Evolutionary conservation across 1,284 basidiomycete genomes (phyloP).

Genomic region (Apiotrichum laibachii): DNA sequence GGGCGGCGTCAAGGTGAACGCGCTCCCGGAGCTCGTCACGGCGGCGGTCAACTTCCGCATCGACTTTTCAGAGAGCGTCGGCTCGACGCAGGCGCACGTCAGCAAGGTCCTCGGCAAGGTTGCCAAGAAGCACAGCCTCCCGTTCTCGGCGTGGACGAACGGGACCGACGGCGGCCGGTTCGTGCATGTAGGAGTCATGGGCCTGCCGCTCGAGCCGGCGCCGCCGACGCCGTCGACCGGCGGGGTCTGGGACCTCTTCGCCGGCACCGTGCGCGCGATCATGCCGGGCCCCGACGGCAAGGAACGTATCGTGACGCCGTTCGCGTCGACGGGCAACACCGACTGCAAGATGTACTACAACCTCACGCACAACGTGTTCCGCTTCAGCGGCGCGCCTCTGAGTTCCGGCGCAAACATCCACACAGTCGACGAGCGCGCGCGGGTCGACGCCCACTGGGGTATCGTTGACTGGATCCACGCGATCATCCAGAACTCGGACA

Average conservation of each 20-base stretch:
- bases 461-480: conserved; percentile 48
- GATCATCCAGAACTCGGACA: conserved; percentile 47
- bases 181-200: conserved; percentile 40
- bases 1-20: conserved; percentile 44
- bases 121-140: conserved; percentile 35
- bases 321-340: conserved; percentile 28
- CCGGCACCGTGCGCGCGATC: conserved; percentile 45
- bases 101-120: conserved; percentile 26
- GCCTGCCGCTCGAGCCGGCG: conserved; percentile 47
- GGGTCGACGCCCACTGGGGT: conserved; percentile 34
- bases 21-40: conserved; percentile 40
- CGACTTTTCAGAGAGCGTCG: conserved; percentile 44
- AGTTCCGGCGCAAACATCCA: conserved; percentile 27
- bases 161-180: conserved; percentile 20
- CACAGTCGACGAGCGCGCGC: conserved; percentile 46
- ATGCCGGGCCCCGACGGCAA: conserved; percentile 36
- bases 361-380: conserved; percentile 46
- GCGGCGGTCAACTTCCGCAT: conserved; percentile 49
- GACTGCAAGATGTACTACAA: conserved; percentile 44
- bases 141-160: conserved; percentile 31
- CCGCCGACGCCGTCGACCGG: conserved; percentile 41
- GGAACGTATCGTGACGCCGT: conserved; percentile 43
- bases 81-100: conserved; percentile 39
- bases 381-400: conserved; percentile 38
- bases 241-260: conserved; percentile 49